Conservation (phyloP, 768 basidiomycete species). For the Termitomyces sp. region DNA sequence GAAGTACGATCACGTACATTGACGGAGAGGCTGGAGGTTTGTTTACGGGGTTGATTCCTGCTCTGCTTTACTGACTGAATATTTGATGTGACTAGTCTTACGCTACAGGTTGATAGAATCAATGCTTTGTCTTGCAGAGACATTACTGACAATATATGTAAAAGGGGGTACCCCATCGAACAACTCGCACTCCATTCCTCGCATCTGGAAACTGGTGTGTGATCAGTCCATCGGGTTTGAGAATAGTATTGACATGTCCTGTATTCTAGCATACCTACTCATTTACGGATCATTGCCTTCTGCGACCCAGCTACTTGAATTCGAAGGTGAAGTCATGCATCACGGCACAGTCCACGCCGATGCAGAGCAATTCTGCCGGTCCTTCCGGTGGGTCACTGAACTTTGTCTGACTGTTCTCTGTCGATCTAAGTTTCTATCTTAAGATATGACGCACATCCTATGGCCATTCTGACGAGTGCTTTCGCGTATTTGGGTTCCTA, state of each 20-base stretch:
- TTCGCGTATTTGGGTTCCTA: slow-evolving; percentile 87
- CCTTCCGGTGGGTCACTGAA: slow-evolving; percentile 44
- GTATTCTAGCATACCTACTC: slow-evolving; percentile 62
- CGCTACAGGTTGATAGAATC: slow-evolving; percentile 56
- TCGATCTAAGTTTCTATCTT: not conserved
- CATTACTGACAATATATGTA: not conserved
- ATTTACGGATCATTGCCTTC: slow-evolving; percentile 83
- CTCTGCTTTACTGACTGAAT: not conserved
- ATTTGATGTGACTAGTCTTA: slow-evolving; percentile 33
- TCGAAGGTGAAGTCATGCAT: slow-evolving; percentile 72
- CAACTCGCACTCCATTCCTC: slow-evolving; percentile 76
- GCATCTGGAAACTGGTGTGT: slow-evolving; percentile 64
- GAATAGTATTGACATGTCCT: not conserved
- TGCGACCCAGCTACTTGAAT: slow-evolving; percentile 49
- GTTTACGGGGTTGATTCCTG: slow-evolving; percentile 10
- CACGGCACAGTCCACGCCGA: slow-evolving; percentile 68
- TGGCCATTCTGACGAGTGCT: slow-evolving; percentile 84
- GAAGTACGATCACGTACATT: slow-evolving; percentile 83
- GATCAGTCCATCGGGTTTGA: not conserved
- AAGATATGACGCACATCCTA: slow-evolving; percentile 89
- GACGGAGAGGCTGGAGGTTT: slow-evolving; percentile 81
- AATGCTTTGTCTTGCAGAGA: not conserved
- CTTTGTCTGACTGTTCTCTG: not conserved
- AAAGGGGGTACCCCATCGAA: slow-evolving; percentile 88
- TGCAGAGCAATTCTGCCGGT: slow-evolving; percentile 61